A percentile compares a stretch with the other conserved stretches of the same genome.
These are phyloP conservation scores for Apiotrichum laibachii DNA, from an alignment of 1,284 basidiomycete species.

Conservation along the genomic window DNA sequence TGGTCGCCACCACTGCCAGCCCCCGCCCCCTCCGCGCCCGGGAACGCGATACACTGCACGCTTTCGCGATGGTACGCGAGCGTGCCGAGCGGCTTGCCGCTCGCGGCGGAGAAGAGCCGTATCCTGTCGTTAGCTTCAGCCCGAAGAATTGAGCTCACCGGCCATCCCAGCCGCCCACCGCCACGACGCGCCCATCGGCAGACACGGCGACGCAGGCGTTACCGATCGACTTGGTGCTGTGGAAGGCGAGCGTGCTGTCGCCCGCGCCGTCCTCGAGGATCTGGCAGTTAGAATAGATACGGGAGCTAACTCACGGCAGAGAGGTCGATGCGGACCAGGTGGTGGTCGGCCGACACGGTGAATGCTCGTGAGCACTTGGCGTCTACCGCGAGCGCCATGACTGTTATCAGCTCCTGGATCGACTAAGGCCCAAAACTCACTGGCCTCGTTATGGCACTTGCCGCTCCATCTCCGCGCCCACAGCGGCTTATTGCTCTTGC, in stretches of 20 bases:
- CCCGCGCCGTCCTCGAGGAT: not conserved
- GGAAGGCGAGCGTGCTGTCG: constrained; percentile 17
- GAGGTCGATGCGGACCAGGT: constrained; percentile 63
- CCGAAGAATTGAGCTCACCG: constrained; percentile 57
- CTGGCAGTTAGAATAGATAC: constrained; percentile 3
- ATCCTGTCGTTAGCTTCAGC: constrained; percentile 55
- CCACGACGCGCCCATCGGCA: constrained; percentile 71
- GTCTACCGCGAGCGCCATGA: constrained; percentile 79
- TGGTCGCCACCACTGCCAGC: constrained; percentile 14
- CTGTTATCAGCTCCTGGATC: constrained; percentile 53
- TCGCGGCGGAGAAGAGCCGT: constrained; percentile 70
- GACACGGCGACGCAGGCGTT: constrained; percentile 70
- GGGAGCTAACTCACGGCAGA: not conserved
- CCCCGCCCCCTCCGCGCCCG: constrained; percentile 37
- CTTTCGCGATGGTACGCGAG: constrained; percentile 72
- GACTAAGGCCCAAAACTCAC: constrained; percentile 56
- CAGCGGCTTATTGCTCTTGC: constrained; percentile 53
- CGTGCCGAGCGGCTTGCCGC: constrained; percentile 72
- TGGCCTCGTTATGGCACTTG: constrained; percentile 72
- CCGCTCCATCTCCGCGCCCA: constrained; percentile 56
- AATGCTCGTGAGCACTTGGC: constrained; percentile 62
- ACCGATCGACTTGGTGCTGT: constrained; percentile 69
- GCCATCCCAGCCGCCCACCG: constrained; percentile 85
- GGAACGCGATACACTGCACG: constrained; percentile 69
- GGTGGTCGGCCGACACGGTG: constrained; percentile 78